Base-by-base conservation (phyloP, 306 rosid genomes). In the Adenanthera pavonina region DNA sequence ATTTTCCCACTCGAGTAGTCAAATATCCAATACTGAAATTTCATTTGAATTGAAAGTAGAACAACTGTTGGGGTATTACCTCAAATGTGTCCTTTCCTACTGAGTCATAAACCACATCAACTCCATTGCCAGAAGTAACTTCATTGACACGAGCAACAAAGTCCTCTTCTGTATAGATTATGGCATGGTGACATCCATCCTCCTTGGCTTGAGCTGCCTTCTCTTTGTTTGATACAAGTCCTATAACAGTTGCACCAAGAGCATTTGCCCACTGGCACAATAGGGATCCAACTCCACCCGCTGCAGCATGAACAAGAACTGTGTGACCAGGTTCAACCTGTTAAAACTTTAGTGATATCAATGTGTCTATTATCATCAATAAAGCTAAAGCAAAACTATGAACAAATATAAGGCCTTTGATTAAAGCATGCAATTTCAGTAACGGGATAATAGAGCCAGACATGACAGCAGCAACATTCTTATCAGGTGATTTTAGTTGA, bases 231-330 rank as follows among this genome's bases (percentile, higher is more conserved):
- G 97, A 95, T 54, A 95, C 97, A 75, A 95, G 80, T 86, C 97
- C 97, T 83, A 95, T 89, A 73, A 95, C 94, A 65, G 92, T 95
- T 81, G 98, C 97, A 11, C 97, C 98, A 62, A 95, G 94, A 64
- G 90, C 90, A 76, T 90, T 90, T 80, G 91, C 97, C 99, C 99
- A 92, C 72, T 95, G 99, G 83, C 97, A 87, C 85, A 95, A 84
- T n/a, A 95, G 88, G 72, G 99, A 92, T 66, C 99, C 99, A 43
- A 91, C 94, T 77, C 97, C 97, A 73, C 99, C 99, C 62, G 99
- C 99, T 51, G 99, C 97, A 6, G 99, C 99, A 73, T 92, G 99
- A 53, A 92, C 88, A 35, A 95, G 97, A 74, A 95, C 74, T 0
- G 93, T 83, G 71, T 95, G 92, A 72, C 94, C 97, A n/a, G 89